These are phyloP conservation scores for Acorus gramineus DNA, from an alignment of 106 monocot genomes.

Conservation along the genomic window DNA sequence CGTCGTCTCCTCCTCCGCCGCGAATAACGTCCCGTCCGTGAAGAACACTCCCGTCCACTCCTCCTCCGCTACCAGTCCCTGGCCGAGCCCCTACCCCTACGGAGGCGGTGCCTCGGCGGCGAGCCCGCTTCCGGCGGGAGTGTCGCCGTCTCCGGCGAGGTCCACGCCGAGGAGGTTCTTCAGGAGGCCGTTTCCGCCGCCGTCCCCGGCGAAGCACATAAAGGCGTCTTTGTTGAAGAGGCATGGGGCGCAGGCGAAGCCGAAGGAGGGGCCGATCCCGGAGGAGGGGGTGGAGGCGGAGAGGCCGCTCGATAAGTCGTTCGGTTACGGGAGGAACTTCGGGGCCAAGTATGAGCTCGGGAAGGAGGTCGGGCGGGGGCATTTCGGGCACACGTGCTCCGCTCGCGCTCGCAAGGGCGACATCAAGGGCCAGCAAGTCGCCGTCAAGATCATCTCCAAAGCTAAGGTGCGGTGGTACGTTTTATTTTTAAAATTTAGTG, in stretches of 20 bases:
- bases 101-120: slow-evolving; percentile 9
- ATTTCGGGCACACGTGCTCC: slow-evolving; percentile 77
- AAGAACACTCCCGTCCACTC: slow-evolving; percentile 25
- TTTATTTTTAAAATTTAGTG: too few relatives aligned
- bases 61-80: slow-evolving; percentile 25
- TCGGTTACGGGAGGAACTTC: slow-evolving; percentile 66
- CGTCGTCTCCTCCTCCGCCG: background rate
- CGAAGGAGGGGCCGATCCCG: slow-evolving; percentile 46
- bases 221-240: slow-evolving; percentile 59
- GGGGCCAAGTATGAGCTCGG: slow-evolving; percentile 73
- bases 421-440: slow-evolving; percentile 54
- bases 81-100: slow-evolving; percentile 47
- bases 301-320: slow-evolving; percentile 51
- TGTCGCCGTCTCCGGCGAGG: slow-evolving; percentile 63
- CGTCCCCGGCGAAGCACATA: slow-evolving; percentile 86
- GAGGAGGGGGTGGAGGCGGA: slow-evolving; percentile 41
- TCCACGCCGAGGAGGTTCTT: slow-evolving; percentile 65
- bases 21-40: slow-evolving; percentile 4
- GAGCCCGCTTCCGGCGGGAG: slow-evolving; percentile 47
- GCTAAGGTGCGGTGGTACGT: slow-evolving; percentile 58
- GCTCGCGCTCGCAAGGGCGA: slow-evolving; percentile 67
- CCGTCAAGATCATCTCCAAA: slow-evolving; percentile 85
- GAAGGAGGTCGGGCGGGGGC: slow-evolving; percentile 77
- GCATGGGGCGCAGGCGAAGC: slow-evolving; percentile 25
- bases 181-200: slow-evolving; percentile 63